Evolutionary conservation across 2,329 filamentous ascomycete species (phyloP).

Genomic region (Tolypocladium tundrense): DNA sequence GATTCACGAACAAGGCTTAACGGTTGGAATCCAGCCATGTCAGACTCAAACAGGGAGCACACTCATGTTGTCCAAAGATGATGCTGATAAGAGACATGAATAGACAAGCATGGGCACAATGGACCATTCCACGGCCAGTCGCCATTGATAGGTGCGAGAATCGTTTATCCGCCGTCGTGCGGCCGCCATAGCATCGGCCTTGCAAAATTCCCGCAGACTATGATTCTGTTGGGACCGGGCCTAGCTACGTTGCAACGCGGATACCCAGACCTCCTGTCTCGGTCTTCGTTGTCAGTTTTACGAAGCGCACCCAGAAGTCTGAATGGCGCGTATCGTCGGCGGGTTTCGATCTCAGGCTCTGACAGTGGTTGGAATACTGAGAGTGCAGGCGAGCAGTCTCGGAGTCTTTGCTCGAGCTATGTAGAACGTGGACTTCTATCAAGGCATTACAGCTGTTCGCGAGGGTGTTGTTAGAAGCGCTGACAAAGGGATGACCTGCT

Average conservation of each 20-base stretch:
- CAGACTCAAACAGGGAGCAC: not conserved
- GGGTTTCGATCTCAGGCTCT: not conserved
- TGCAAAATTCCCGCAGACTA: not conserved
- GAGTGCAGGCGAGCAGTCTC: not conserved
- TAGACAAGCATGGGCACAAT: not conserved
- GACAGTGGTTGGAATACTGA: not conserved
- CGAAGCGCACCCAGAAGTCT: not conserved
- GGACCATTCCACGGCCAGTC: not conserved
- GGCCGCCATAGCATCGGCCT: not conserved
- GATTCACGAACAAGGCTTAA: not conserved
- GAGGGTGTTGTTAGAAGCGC: not conserved
- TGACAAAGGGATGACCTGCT: not conserved
- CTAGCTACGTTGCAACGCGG: not conserved
- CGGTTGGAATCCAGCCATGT: not conserved
- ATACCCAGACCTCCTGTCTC: not conserved
- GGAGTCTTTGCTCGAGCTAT: not conserved
- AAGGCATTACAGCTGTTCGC: not conserved
- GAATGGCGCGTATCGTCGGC: not conserved
- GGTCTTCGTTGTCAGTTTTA: not conserved
- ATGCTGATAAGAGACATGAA: no score
- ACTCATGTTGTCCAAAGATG: not conserved
- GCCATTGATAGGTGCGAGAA: not conserved
- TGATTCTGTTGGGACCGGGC: not conserved
- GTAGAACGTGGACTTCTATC: not conserved
- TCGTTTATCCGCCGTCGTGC: not conserved